Conservation (phyloP, 495 filamentous ascomycete genomes). For the Lophiostoma macrostomum region DNA sequence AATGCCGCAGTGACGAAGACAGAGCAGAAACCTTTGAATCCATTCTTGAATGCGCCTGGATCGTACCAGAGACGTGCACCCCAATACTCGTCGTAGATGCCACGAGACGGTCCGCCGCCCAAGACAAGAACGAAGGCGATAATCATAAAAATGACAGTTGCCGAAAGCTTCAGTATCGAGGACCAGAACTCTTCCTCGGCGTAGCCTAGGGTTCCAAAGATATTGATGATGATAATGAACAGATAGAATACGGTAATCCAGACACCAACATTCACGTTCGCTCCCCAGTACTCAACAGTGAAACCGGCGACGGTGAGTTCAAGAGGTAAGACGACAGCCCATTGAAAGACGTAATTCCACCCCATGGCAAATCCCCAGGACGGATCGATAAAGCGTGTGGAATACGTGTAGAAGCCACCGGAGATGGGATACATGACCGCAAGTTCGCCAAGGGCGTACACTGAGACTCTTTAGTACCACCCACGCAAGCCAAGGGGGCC, state of each 20-base stretch:
- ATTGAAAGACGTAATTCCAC: slow-evolving; percentile 51
- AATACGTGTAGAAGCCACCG: slow-evolving; percentile 59
- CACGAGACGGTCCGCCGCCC: slow-evolving; percentile 39
- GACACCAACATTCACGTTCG: slow-evolving; percentile 43
- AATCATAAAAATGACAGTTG: slow-evolving; percentile 48
- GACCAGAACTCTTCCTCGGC: slow-evolving; percentile 55
- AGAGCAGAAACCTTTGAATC: no score
- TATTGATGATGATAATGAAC: slow-evolving; percentile 45
- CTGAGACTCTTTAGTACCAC: slow-evolving; percentile 21
- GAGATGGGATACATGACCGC: slow-evolving; percentile 68
- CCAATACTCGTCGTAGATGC: slow-evolving; percentile 40
- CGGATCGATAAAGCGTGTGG: slow-evolving; percentile 54
- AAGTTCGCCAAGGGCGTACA: slow-evolving; percentile 68
- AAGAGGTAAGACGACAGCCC: slow-evolving; percentile 47
- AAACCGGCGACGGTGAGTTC: slow-evolving; percentile 54
- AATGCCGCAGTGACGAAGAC: no score
- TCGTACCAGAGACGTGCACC: slow-evolving; percentile 52
- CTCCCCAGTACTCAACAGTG: slow-evolving; percentile 58
- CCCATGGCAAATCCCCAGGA: slow-evolving; percentile 56
- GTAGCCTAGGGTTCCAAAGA: slow-evolving; percentile 51
- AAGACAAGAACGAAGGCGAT: slow-evolving; percentile 33
- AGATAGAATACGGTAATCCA: slow-evolving; percentile 50
- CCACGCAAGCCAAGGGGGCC: slow-evolving; percentile 12
- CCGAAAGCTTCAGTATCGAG: slow-evolving; percentile 49
- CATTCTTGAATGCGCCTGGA: slow-evolving; percentile 61